Base-by-base conservation (phyloP, 768 basidiomycete species). In the Lentinula sp. region DNA sequence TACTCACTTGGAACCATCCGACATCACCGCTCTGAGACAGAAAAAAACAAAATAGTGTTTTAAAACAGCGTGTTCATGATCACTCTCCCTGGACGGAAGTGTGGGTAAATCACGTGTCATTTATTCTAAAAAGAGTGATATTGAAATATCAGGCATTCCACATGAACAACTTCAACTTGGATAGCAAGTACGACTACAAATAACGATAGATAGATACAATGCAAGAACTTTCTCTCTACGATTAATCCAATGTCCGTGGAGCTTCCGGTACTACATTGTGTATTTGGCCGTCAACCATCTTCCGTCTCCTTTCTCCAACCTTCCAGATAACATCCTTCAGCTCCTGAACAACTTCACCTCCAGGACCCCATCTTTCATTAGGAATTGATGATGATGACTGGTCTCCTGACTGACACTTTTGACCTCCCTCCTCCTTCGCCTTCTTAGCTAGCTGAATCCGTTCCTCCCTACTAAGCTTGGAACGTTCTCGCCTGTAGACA, bases 291-390 rank as follows among this genome's bases (percentile, higher is more conserved):
- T 53, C 51, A 23, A 49, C 50, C 79, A 87, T 77, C 71, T 78
- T 79, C 62, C 87, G 74, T 69, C 85, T 77, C 67, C 79, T 78
- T 72, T 92, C 88, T 36, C 90, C 82, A 8, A 93, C 91, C 70
- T 91, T 88, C 88, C 88, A 90, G 35, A 93, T 93, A 10, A 93
- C 90, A 66, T 92, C 91, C 70, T 88, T 90, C 64, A 93, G 75
- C 70, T 93, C 91, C 69, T 90, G 85, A 5, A 93, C 89, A 39
- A 93, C 90, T 63, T 92, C 91, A 1, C 85, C 86, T 4, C 85
- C 83, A 6, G 88, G 90, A 0, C 88, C 89, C 86, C 45, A 86
- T 60, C 76, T 75, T 71, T 82, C 85, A 42, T 70, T 66, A 6
- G 55, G 33, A 39, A 36, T 39, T 23, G 53, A 54, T 12, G 53